Percentiles rank a stretch among this genome's conserved stretches.
Conservation (phyloP, 805 yeast genomes). For the Candida maesae region DNA sequence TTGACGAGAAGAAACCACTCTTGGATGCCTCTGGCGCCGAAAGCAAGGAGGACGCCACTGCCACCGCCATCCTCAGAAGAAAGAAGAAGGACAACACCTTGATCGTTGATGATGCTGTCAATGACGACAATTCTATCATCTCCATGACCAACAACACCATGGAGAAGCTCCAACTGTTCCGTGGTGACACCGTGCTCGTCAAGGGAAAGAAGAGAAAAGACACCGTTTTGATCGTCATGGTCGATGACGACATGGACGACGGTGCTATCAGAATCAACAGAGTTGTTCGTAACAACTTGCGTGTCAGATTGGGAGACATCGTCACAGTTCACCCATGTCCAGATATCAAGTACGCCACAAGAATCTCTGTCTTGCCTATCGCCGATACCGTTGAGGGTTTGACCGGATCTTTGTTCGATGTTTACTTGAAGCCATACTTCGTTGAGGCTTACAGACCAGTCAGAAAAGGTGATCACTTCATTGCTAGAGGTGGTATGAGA, state of each 20-base stretch:
- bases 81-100: constrained; percentile 95
- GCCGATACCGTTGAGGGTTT: constrained; percentile 98
- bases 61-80: constrained; percentile 95
- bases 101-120: constrained; percentile 93
- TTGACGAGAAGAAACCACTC: constrained; percentile 39
- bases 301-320: constrained; percentile 92
- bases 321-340: constrained; percentile 93
- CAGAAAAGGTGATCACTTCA: constrained; percentile 93
- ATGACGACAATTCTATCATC: constrained; percentile 95
- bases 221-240: constrained; percentile 91
- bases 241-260: constrained; percentile 95
- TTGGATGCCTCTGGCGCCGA: constrained; percentile 68
- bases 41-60: constrained; percentile 65
- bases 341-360: constrained; percentile 92
- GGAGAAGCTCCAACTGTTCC: constrained; percentile 90
- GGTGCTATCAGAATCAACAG: constrained; percentile 94
- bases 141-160: constrained; percentile 93
- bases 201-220: constrained; percentile 98
- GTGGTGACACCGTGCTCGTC: constrained; percentile 96
- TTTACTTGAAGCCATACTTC: constrained; percentile 94
- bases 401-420: constrained; percentile 94
- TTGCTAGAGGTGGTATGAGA: constrained; percentile 98
- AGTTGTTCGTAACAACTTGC: constrained; percentile 90
- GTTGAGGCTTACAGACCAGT: constrained; percentile 99
- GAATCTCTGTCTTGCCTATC: constrained; percentile 93